These are phyloP conservation scores for Boletus sp. DNA, from an alignment of 1,284 basidiomycete species.

Conservation along the genomic window DNA sequence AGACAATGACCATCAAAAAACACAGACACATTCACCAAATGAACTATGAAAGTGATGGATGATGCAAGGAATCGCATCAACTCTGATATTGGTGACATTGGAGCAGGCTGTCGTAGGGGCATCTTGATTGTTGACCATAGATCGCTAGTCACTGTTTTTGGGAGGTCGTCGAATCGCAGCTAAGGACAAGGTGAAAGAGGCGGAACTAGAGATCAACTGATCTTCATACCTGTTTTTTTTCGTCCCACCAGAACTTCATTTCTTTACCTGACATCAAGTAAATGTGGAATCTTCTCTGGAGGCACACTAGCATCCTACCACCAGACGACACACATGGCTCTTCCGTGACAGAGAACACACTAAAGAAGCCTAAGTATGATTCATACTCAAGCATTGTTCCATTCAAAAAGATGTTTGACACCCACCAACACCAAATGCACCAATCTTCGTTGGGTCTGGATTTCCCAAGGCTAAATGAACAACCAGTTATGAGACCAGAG, in stretches of 20 bases:
- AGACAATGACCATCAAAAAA: not conserved
- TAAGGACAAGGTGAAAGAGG: not conserved
- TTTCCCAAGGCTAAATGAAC: constrained; percentile 3
- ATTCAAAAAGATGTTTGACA: not conserved
- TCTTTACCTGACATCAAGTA: not conserved
- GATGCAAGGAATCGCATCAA: constrained; percentile 11
- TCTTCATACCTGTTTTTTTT: constrained; percentile 4
- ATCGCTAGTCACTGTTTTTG: not conserved
- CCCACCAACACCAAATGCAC: constrained; percentile 18
- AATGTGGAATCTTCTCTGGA: not conserved
- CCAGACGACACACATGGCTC: constrained; percentile 12
- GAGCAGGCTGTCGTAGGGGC: constrained; percentile 1
- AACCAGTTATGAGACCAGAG: not conserved
- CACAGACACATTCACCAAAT: not conserved
- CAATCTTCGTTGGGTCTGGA: constrained; percentile 8
- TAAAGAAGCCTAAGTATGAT: constrained; percentile 13
- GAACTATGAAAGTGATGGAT: constrained; percentile 11
- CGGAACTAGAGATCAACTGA: not conserved
- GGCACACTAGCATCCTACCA: constrained; percentile 1
- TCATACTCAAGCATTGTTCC: not conserved
- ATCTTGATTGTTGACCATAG: constrained; percentile 10
- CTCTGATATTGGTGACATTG: not conserved
- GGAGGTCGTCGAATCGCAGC: not conserved
- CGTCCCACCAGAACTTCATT: constrained; percentile 4
- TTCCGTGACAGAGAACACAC: constrained; percentile 17